Evolutionary conservation across 768 basidiomycete species (phyloP).

Genomic region (Termitomyces sp.): DNA sequence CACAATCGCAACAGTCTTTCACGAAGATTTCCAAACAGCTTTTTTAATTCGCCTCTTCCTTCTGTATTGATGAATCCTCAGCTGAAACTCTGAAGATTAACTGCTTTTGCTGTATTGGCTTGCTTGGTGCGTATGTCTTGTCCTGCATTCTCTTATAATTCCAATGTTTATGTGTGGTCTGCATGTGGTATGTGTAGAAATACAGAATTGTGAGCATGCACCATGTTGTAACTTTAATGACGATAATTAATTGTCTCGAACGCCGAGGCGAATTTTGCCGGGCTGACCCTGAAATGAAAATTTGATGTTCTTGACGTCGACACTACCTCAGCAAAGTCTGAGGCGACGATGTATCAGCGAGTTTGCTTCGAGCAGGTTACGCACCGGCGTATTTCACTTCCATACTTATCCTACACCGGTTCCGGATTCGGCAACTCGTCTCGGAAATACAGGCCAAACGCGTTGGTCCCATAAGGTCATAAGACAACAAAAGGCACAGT

Average conservation of each 20-base stretch:
- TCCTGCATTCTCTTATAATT: neutral
- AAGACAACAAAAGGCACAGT: constrained; percentile 5
- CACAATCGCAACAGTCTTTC: constrained; percentile 44
- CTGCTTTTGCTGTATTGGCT: neutral
- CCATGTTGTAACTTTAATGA: neutral
- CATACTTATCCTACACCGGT: neutral
- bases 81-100: constrained; percentile 8
- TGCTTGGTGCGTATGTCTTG: neutral
- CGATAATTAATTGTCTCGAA: neutral
- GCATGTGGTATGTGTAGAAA: neutral
- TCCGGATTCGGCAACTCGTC: constrained; percentile 4
- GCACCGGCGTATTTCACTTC: neutral
- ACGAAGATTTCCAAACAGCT: constrained; percentile 41
- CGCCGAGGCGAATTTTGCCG: neutral
- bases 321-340: constrained; percentile 7
- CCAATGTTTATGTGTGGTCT: neutral
- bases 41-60: constrained; percentile 28
- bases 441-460: constrained; percentile 4
- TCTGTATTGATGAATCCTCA: constrained; percentile 14
- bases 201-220: neutral
- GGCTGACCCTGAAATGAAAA: constrained; percentile 8
- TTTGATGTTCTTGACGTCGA: constrained; percentile 12
- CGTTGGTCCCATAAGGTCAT: constrained; percentile 12
- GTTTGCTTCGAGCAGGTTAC: neutral
- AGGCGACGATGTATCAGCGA: constrained; percentile 7